These are phyloP conservation scores for Zygosaccharomyces lentus DNA, from an alignment of 805 yeast species.

Conservation along the genomic window DNA sequence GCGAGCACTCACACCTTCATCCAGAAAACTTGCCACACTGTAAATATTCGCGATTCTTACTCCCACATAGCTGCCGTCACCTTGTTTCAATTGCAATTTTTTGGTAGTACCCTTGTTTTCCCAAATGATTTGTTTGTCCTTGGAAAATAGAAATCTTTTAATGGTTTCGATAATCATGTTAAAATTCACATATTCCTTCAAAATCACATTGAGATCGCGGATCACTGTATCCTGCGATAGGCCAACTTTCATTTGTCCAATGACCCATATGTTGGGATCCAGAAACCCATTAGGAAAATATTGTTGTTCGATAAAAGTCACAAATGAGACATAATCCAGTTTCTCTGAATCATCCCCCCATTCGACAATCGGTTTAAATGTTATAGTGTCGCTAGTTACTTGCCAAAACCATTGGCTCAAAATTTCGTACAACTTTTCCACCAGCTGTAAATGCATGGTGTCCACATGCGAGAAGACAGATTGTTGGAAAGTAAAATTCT, in stretches of 20 bases:
- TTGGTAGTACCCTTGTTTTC: background rate
- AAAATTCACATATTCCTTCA: constrained; percentile 18
- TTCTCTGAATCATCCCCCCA: constrained; percentile 13
- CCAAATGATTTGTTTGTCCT: constrained; percentile 9
- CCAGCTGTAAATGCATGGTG: constrained; percentile 24
- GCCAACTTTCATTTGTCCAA: constrained; percentile 22
- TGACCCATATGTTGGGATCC: constrained; percentile 26
- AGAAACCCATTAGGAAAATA: constrained; percentile 18
- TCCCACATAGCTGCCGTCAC: background rate
- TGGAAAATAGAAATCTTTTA: constrained; percentile 20
- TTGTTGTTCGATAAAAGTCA: constrained; percentile 16
- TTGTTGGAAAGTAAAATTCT: constrained; percentile 29
- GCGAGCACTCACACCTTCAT: background rate
- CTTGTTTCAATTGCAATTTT: background rate
- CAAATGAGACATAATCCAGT: constrained; percentile 21
- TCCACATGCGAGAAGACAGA: constrained; percentile 27
- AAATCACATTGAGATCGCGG: constrained; percentile 14
- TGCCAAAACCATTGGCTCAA: constrained; percentile 26
- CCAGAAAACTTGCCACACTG: constrained; percentile 4
- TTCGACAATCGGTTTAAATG: constrained; percentile 9
- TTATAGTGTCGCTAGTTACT: constrained; percentile 11
- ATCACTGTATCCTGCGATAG: constrained; percentile 23
- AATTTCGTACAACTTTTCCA: constrained; percentile 17
- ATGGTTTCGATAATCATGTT: constrained; percentile 12
- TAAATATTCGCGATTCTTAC: constrained; percentile 11